Base-by-base conservation (phyloP, 2,329 filamentous ascomycete genomes). In the Metarhizium guizhouense region DNA sequence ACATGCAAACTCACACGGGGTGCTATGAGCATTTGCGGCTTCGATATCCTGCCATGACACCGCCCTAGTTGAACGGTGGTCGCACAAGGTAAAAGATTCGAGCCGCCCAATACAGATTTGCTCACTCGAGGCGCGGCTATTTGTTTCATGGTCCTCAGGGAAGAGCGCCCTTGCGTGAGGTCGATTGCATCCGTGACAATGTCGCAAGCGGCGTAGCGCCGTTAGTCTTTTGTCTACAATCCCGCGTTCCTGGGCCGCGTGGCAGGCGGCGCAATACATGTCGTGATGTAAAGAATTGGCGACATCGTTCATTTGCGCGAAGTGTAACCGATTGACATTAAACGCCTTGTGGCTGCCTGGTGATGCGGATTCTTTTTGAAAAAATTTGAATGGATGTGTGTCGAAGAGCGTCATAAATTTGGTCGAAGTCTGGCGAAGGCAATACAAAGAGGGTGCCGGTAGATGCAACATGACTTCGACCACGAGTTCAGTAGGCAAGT, bases 131-230 rank as follows among this genome's bases (percentile, higher is more conserved):
- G 6, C n/a, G n/a, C n/a, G n/a, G n/a, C 16, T 18, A n/a, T 40
- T 14, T 36, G 20, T 14, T 36, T 18, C 14, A 5, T 20, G 5
- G 29, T 45, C 38, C 20, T 51, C 47, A 25, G 50, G 43, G 29
- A 54, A 54, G 8, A 54, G 29, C n/a, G 47, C 53, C 36, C 29
- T 43, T 20, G 18, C 16, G 20, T 54, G n/a, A n/a, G n/a, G n/a
- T n/a, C n/a, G n/a, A n/a, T n/a, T n/a, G n/a, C n/a, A 54, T 20
- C 16, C 38, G n/a, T 7, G 0, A 25, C 53, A 54, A 34, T 51
- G 38, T 32, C 8, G 36, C n/a, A 51, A 30, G 25, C 36, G 29
- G 38, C 47, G 38, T n/a, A 54, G 47, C 29, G 25, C 13, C 16
- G 18, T 18, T 8, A 54, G 1, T 38, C 29, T 54, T 14, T 34